Base-by-base conservation (phyloP, 805 yeast species). In the Diddensiella transvaalensis region DNA sequence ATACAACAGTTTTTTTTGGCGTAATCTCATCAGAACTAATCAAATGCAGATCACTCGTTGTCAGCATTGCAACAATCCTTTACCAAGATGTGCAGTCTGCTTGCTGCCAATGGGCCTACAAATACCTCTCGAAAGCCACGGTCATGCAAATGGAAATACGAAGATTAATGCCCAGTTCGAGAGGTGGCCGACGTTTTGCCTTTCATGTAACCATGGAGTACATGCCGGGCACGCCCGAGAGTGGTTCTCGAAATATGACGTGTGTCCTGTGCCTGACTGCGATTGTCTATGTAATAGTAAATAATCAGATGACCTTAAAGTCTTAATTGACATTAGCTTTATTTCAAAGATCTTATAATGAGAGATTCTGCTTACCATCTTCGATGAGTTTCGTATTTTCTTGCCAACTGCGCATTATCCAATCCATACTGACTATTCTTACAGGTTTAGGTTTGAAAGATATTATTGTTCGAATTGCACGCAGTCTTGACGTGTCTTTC, bases 221-320 rank as follows among this genome's bases (percentile, higher is more conserved):
- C 99, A 91, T 68, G 89, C 96, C 0, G 89, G 85, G 3, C 99
- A 91, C 64, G 97, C 97, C 0, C 89, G 87, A 54, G 95, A 90
- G 60, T 91, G 99, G 99, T 91, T 91, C 64, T 77, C 83, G 22
- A 83, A 82, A 63, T 96, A 90, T 59, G 79, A 78, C 48, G 79
- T 86, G 1, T 91, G 99, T 60, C 97, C 99, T 0, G 96, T 91
- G 2, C 96, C 97, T 0, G 95, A 89, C 38, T 91, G 99, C 60
- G 72, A 75, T 36, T 91, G 99, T 60, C 72, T 79, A 43, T 91
- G 98, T 64, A 85, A 84, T 58, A 46, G 47, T 10, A 49, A 44
- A 24, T 48, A 19, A 23, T 40, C 24, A 40, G 10, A 15, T n/a
- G 17, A 4, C 18, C 15, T n/a, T 40, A 13, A 21, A 39, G 11